These are phyloP conservation scores for Pholiota microspora DNA, from an alignment of 768 basidiomycete genomes.

Conservation along the genomic window DNA sequence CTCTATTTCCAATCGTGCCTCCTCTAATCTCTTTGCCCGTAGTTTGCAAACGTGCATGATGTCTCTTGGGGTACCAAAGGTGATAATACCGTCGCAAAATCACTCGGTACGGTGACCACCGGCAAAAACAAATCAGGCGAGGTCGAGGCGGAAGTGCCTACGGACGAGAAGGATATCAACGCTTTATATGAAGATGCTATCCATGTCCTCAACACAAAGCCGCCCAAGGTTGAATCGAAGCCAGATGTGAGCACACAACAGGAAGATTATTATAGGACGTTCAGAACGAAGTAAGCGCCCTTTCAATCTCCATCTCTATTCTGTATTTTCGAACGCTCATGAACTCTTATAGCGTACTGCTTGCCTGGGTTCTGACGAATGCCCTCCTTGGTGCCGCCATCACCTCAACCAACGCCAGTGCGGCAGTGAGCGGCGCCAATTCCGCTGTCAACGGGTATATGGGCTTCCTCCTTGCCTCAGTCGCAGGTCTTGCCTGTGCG, in stretches of 20 bases:
- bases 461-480: slow-evolving; percentile 85
- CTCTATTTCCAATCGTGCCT: background rate
- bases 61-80: slow-evolving; percentile 97
- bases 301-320: background rate
- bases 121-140: slow-evolving; percentile 58
- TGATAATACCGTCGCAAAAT: slow-evolving; percentile 81
- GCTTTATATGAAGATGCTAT: slow-evolving; percentile 91
- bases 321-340: slow-evolving; percentile 1
- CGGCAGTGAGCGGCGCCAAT: slow-evolving; percentile 42
- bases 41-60: slow-evolving; percentile 89
- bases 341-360: slow-evolving; percentile 50
- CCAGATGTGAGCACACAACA: slow-evolving; percentile 61
- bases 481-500: slow-evolving; percentile 85
- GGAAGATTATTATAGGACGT: slow-evolving; percentile 86
- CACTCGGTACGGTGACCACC: slow-evolving; percentile 79
- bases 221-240: slow-evolving; percentile 67
- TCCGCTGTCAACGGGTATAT: slow-evolving; percentile 80
- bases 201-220: slow-evolving; percentile 73
- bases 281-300: slow-evolving; percentile 79
- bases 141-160: slow-evolving; percentile 84
- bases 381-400: slow-evolving; percentile 76
- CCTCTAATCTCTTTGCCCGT: background rate
- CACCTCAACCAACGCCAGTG: slow-evolving; percentile 54
- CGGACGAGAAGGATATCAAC: slow-evolving; percentile 86
- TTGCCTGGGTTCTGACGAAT: slow-evolving; percentile 89